Percentiles rank a stretch among this genome's conserved stretches.
These are phyloP conservation scores for Sorghum bicolor DNA, from an alignment of 176 grass and related monocot genomes.

Conservation along the genomic window DNA sequence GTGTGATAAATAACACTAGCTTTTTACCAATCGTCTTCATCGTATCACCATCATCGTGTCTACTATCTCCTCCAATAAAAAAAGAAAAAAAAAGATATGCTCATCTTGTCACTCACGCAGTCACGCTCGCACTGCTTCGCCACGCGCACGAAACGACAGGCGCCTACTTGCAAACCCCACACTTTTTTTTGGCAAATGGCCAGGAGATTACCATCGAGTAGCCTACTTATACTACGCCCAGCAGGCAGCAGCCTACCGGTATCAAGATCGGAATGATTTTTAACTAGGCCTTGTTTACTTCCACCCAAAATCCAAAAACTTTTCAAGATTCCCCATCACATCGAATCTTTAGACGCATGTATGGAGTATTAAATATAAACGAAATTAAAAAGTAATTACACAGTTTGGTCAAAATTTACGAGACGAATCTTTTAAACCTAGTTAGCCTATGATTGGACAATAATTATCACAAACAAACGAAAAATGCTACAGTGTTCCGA, in stretches of 20 bases:
- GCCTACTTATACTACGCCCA: background rate
- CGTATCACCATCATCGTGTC: background rate
- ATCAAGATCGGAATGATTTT: background rate
- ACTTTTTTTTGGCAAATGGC: background rate
- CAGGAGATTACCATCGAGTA: slow-evolving; percentile 22
- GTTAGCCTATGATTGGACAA: too few relatives aligned
- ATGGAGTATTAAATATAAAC: too few relatives aligned
- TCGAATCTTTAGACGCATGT: too few relatives aligned
- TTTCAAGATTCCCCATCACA: too few relatives aligned
- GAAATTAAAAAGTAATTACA: too few relatives aligned
- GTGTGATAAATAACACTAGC: background rate
- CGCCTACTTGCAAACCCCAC: background rate
- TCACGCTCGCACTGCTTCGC: background rate
- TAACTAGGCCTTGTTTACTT: too few relatives aligned
- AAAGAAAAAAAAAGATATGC: background rate
- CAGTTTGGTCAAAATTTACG: too few relatives aligned
- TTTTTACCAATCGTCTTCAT: background rate
- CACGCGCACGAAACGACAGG: background rate
- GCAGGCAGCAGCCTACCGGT: too few relatives aligned
- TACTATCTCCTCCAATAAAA: background rate
- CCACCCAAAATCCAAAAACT: too few relatives aligned
- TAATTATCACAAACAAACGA: too few relatives aligned
- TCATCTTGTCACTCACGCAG: background rate
- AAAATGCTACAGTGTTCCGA: too few relatives aligned
- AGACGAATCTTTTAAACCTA: too few relatives aligned